Conservation (phyloP, 768 basidiomycete species). For the Arthromyces matolae region DNA sequence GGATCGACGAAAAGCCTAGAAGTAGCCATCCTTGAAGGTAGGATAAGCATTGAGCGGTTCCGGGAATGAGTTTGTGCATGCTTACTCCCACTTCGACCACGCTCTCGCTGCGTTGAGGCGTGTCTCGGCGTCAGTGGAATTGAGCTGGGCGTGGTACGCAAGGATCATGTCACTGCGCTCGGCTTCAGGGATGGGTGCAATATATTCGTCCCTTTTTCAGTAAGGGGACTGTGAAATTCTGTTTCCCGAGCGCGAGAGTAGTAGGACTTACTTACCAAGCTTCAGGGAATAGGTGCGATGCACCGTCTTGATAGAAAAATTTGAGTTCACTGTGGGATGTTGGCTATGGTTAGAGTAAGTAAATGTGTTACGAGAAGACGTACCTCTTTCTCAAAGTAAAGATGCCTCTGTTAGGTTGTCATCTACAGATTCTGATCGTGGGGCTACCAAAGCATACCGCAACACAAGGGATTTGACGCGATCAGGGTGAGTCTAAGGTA, state of each 20-base stretch:
- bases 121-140: constrained; percentile 63
- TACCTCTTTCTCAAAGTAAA: constrained; percentile 82
- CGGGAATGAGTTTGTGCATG: constrained; percentile 10
- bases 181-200: constrained; percentile 74
- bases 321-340: constrained; percentile 64
- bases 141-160: constrained; percentile 82
- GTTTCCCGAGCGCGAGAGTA: too few relatives aligned
- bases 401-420: constrained; percentile 58
- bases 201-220: constrained; percentile 86
- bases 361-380: not conserved
- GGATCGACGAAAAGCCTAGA: constrained; percentile 71
- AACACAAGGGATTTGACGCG: constrained; percentile 76
- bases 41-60: not conserved
- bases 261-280: too few relatives aligned
- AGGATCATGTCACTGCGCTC: constrained; percentile 77
- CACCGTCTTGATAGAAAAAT: constrained; percentile 91
- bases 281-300: constrained; percentile 81
- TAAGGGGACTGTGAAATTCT: too few relatives aligned
- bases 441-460: constrained; percentile 39
- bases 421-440: not conserved
- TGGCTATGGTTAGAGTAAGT: not conserved
- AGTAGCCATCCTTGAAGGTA: constrained; percentile 66
- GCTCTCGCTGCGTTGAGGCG: constrained; percentile 72
- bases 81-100: constrained; percentile 91
- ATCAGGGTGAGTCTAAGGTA: constrained; percentile 67